These are phyloP conservation scores for Triticum aestivum DNA, from an alignment of 176 grass and related monocot species.

Conservation along the genomic window IWGSC_CS_RefSeq_v2.1 NC_057811.1:342281983-342282482, in stretches of 20 bases:
- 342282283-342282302: constrained; percentile 55
- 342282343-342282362: constrained; percentile 95
- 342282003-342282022: constrained; percentile 74
- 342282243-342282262: neutral
- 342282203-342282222: constrained; percentile 94
- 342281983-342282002: constrained; percentile 35
- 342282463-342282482: constrained; percentile 96
- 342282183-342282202: constrained; percentile 81
- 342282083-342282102: constrained; percentile 66
- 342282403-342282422: constrained; percentile 3
- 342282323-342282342: constrained; percentile 98
- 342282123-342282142: constrained; percentile 22
- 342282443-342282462: constrained; percentile 75
- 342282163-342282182: constrained; percentile 87
- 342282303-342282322: constrained; percentile 97
- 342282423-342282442: constrained; percentile 8
- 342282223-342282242: constrained; percentile 58
- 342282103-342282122: constrained; percentile 1
- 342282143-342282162: constrained; percentile 34
- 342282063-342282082: constrained; percentile 81
- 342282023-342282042: constrained; percentile 87
- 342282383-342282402: constrained; percentile 37
- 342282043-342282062: constrained; percentile 84
- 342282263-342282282: constrained; percentile 35
- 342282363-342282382: constrained; percentile 55